phyloP scores from a whole-genome alignment of 305 asterid genomes.

The Andrographis paniculata region DNA sequence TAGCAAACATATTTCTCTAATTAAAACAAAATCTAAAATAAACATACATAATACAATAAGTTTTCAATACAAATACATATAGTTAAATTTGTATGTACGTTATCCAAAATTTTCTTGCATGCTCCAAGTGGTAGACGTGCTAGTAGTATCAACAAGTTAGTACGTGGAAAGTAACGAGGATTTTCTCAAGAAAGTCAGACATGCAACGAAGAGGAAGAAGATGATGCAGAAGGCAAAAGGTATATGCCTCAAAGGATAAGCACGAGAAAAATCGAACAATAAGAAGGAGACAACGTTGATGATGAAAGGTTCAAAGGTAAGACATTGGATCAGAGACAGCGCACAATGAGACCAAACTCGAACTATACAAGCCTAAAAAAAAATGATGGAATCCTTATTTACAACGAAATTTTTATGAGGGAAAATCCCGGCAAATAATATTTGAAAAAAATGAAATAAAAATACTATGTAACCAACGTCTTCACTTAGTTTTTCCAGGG shows the following conservation, averaged over 20 bases:
- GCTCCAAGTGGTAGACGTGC: too few relatives aligned
- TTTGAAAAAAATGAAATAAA: too few relatives aligned
- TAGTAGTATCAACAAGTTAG: too few relatives aligned
- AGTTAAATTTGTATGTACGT: too few relatives aligned
- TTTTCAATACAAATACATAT: too few relatives aligned
- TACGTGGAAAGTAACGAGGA: conserved; percentile 27
- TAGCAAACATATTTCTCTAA: too few relatives aligned
- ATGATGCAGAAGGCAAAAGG: conserved; percentile 17
- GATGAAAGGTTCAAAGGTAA: conserved; percentile 29
- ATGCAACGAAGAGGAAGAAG: conserved; percentile 25
- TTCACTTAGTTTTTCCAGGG: too few relatives aligned
- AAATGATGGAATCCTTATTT: not conserved
- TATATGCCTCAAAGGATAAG: conserved; percentile 24
- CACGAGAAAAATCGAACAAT: conserved; percentile 8
- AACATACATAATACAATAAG: too few relatives aligned
- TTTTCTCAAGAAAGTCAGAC: conserved; percentile 18
- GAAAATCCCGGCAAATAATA: too few relatives aligned
- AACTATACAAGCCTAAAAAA: conserved; percentile 5
- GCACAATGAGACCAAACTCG: conserved; percentile 6
- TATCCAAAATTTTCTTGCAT: too few relatives aligned
- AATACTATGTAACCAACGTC: too few relatives aligned
- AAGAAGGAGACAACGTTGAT: conserved; percentile 15
- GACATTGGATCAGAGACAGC: conserved; percentile 20
- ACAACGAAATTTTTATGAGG: not conserved
- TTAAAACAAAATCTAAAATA: too few relatives aligned